Evolutionary conservation across 805 yeast species (phyloP), one percentile per base, ranked within the genome.

Genomic region (Torulaspora microellipsoides): DNA sequence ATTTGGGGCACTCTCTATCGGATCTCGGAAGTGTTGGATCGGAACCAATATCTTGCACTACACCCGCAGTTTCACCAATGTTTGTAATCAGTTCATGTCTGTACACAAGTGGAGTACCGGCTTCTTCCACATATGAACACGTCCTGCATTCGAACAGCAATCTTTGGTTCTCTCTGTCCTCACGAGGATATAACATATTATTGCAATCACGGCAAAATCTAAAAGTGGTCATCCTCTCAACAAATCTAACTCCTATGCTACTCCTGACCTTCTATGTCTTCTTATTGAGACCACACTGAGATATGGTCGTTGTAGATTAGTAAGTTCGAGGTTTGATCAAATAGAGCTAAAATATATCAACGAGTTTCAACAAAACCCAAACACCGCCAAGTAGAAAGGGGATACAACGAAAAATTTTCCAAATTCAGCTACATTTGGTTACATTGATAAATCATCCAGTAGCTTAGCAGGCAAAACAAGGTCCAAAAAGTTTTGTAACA

Each of bases 21-120:
- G 96, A 85, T 52, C 97, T 75, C 43, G 99, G 99, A 60, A 93
- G 80, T 2, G 99, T 93, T n/a, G 98, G 98, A 66, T 93, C 99
- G 17, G 83, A 74, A 1, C 96, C 97, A 53, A 93, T 85, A 65
- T 91, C 98, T 62, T 86, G 90, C 31, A 93, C 95, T 42, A 86
- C 95, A 56, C 98, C 98, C 1, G 98, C 98, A 2, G 96, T 91
- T 62, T 87, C 97, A 60, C 70, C 96, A 52, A 91, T 87, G 57
- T 85, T 84, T 11, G 97, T 80, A 53, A 88, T 84, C 68, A 91
- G 75, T 68, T 93, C 98, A 65, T 93, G 95, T 53, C 97, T 75
- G 65, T 87, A 88, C 31, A 93, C 95, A 61, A 84, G 78, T 27
- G 96, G 83, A 54, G 85, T 78, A 44, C 82, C 89, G 0, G 98